These are phyloP conservation scores for Ploettnerulaceae sp. DNA, from an alignment of 2,329 filamentous ascomycete genomes.

Conservation along the genomic window DNA sequence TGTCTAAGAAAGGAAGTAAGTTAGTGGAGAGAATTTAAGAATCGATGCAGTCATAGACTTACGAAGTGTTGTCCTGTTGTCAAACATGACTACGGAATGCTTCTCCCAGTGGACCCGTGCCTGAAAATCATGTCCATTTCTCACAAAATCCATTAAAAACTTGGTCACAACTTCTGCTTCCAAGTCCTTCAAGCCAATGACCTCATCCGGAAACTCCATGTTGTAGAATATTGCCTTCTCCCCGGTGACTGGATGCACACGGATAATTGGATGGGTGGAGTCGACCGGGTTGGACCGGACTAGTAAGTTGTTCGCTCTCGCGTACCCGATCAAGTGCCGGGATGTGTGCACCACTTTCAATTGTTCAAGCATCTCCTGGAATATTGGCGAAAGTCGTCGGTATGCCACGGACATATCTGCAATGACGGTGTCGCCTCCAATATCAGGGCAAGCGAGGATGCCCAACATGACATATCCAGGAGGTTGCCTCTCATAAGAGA, in stretches of 20 bases:
- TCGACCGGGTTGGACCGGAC: constrained; percentile 60
- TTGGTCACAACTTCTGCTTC: constrained; percentile 63
- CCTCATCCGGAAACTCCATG: constrained; percentile 59
- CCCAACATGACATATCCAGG: constrained; percentile 62
- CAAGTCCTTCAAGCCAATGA: constrained; percentile 61
- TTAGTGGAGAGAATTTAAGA: constrained; percentile 5
- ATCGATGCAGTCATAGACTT: constrained; percentile 27
- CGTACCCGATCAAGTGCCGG: constrained; percentile 50
- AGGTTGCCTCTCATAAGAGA: constrained; percentile 66
- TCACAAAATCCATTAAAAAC: constrained; percentile 63
- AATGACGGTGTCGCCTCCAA: constrained; percentile 69
- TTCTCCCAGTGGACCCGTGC: constrained; percentile 62
- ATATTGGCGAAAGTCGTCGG: constrained; percentile 34
- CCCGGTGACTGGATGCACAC: constrained; percentile 66
- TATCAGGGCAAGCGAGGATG: constrained; percentile 45
- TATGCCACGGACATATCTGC: constrained; percentile 66
- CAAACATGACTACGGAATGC: constrained; percentile 46
- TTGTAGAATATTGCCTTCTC: constrained; percentile 72
- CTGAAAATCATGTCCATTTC: constrained; percentile 64
- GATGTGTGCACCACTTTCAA: constrained; percentile 60
- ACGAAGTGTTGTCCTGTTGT: constrained; percentile 44
- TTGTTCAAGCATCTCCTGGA: constrained; percentile 47
- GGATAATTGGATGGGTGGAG: constrained; percentile 61
- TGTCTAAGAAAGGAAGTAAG: constrained; percentile 37
- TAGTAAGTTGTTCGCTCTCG: constrained; percentile 49